Percentiles rank a stretch among this genome's conserved stretches.
Conservation (phyloP, 1,284 basidiomycete species). For the Entoloma clypeatum region DNA sequence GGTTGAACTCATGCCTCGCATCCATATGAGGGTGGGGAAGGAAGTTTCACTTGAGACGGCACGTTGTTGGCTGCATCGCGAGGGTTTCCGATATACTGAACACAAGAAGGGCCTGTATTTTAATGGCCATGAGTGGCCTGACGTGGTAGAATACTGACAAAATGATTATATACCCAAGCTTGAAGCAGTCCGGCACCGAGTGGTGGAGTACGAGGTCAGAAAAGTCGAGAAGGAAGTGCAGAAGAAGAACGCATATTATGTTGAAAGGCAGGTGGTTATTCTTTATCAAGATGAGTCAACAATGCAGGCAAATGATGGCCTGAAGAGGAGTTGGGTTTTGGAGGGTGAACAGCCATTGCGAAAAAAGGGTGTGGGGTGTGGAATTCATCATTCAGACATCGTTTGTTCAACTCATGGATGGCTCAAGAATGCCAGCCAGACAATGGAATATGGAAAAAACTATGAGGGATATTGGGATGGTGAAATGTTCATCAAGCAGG, state of each 20-base stretch:
- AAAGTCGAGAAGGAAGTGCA: not conserved
- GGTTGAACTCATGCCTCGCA: no score
- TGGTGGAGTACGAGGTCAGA: constrained; percentile 1
- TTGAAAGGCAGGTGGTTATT: constrained; percentile 8
- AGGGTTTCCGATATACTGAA: constrained; percentile 20
- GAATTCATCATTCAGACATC: constrained; percentile 21
- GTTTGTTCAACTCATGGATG: constrained; percentile 23
- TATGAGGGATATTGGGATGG: constrained; percentile 34
- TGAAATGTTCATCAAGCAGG: constrained; percentile 26
- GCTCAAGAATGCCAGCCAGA: constrained; percentile 20
- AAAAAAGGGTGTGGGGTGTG: constrained; percentile 31
- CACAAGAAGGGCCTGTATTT: constrained; percentile 30
- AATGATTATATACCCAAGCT: constrained; percentile 25
- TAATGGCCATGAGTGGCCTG: constrained; percentile 33
- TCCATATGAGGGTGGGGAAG: constrained; percentile 14
- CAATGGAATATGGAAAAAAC: constrained; percentile 23
- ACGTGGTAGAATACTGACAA: constrained; percentile 30
- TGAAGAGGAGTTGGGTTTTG: constrained; percentile 24
- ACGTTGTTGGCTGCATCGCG: constrained; percentile 13
- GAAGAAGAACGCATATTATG: not conserved
- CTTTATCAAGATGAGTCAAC: constrained; percentile 11
- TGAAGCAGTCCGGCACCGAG: constrained; percentile 8
- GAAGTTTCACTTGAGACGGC: constrained; percentile 17
- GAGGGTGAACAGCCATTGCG: constrained; percentile 24
- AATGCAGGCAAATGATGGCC: constrained; percentile 26